phyloP scores from a whole-genome alignment of 768 basidiomycete species.

The Lentinus tigrinus region DNA sequence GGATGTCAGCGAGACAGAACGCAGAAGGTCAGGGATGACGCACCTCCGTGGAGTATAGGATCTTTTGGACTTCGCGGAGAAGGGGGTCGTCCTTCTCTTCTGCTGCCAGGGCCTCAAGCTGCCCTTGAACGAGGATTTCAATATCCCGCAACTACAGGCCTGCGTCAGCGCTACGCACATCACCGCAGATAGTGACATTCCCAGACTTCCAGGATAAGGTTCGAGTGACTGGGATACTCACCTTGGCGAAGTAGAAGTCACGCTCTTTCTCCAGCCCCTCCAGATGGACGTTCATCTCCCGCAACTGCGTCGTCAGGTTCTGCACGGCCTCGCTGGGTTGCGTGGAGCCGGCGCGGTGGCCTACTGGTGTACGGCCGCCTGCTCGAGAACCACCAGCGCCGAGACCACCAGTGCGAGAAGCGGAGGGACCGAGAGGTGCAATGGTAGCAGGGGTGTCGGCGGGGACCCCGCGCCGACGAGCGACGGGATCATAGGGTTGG shows the following conservation, averaged over 20 bases:
- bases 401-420: conserved; percentile 33
- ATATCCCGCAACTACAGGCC: conserved; percentile 83
- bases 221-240: too few relatives aligned
- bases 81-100: conserved; percentile 57
- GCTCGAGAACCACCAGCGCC: conserved; percentile 40
- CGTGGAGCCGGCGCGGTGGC: conserved; percentile 64
- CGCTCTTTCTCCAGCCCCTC: conserved; percentile 96
- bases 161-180: conserved; percentile 4
- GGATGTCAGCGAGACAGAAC: conserved; percentile 9
- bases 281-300: conserved; percentile 77
- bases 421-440: conserved; percentile 55
- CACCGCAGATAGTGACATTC: neutral
- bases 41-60: conserved; percentile 94
- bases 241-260: conserved; percentile 99
- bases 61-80: conserved; percentile 82
- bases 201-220: neutral
- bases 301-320: conserved; percentile 71
- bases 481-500: conserved; percentile 82
- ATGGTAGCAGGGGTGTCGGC: conserved; percentile 79
- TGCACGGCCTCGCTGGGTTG: conserved; percentile 67
- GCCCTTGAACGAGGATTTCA: conserved; percentile 87
- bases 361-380: conserved; percentile 75
- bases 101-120: conserved; percentile 60
- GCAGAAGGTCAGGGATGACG: conserved; percentile 22
- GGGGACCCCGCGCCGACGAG: conserved; percentile 73